Percentiles rank a stretch among this genome's conserved stretches.
Conservation (phyloP, 441 rosid genomes). For the Syzygium malaccense region DNA sequence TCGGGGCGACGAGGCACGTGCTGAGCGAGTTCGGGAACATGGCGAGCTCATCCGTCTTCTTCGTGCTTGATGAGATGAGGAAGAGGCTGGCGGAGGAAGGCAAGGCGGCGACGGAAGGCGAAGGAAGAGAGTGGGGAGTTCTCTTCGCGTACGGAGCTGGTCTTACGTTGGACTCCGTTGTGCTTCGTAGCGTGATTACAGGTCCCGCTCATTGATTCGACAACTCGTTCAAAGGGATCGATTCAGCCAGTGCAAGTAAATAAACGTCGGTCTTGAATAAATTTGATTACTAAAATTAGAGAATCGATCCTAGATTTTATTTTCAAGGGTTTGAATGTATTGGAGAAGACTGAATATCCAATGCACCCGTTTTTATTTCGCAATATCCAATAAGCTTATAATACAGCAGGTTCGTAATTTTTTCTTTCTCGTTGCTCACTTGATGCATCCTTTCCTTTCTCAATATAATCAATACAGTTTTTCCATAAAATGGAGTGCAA, state of each 20-base stretch:
- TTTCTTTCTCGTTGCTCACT: not conserved
- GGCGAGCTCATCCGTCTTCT: constrained; percentile 38
- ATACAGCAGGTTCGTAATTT: not conserved
- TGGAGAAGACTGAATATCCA: not conserved
- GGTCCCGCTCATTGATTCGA: not conserved
- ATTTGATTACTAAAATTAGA: not conserved
- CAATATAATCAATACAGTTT: not conserved
- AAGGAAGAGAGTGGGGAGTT: constrained; percentile 38
- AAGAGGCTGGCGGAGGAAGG: constrained; percentile 21
- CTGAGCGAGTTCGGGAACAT: constrained; percentile 40
- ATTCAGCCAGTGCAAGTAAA: not conserved
- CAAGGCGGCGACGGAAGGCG: constrained; percentile 25
- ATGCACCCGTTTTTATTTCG: not conserved
- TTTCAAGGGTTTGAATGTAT: not conserved
- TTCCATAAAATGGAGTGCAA: not conserved
- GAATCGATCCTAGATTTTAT: not conserved
- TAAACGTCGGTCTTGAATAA: not conserved
- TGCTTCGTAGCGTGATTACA: constrained; percentile 23
- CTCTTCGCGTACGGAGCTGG: constrained; percentile 38
- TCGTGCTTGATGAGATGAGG: constrained; percentile 40
- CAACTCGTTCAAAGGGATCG: not conserved
- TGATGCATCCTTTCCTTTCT: not conserved
- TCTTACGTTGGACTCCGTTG: constrained; percentile 30
- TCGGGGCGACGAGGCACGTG: constrained; percentile 23
- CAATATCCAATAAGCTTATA: not conserved